Percentiles rank a stretch among this genome's conserved stretches.
Evolutionary conservation across 331 rosid species (phyloP).

Genomic region (Spiraea crenata): DNA sequence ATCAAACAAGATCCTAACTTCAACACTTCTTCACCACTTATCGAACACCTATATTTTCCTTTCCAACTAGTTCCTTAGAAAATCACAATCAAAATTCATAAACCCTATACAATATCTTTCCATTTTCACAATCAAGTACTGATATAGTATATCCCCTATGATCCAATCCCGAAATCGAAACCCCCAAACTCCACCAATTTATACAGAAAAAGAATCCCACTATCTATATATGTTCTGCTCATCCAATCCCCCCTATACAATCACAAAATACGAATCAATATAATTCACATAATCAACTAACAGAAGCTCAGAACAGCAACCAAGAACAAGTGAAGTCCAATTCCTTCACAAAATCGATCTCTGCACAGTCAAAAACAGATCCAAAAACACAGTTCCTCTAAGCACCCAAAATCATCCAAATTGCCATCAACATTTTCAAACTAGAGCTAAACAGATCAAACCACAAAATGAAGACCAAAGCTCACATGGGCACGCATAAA

Average conservation of each 20-base stretch:
- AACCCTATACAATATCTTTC: conserved; percentile 15
- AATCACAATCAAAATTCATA: conserved; percentile 9
- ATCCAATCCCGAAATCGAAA: conserved; percentile 12
- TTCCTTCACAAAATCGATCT: neutral
- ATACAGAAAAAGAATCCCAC: conserved; percentile 5
- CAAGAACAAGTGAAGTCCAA: conserved; percentile 6
- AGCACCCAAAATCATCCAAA: conserved; percentile 9
- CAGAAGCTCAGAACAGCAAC: conserved; percentile 17
- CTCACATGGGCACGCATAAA: conserved; percentile 11
- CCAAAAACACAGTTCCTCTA: conserved; percentile 8
- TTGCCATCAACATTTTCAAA: conserved; percentile 26
- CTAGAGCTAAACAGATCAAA: conserved; percentile 16
- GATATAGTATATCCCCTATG: neutral
- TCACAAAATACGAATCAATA: conserved; percentile 15
- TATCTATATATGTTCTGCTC: conserved; percentile 24
- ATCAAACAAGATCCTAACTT: conserved; percentile 17
- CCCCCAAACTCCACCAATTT: conserved; percentile 11
- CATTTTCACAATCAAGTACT: neutral
- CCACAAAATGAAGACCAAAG: neutral
- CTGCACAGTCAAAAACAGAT: conserved; percentile 28
- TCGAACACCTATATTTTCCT: conserved; percentile 8
- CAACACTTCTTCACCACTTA: conserved; percentile 14
- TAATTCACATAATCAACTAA: conserved; percentile 25
- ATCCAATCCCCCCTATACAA: conserved; percentile 6
- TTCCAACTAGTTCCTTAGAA: conserved; percentile 3